Evolutionary conservation across 495 filamentous ascomycete genomes (phyloP).

Genomic region (Hypoxylon lienhwacheense): DNA sequence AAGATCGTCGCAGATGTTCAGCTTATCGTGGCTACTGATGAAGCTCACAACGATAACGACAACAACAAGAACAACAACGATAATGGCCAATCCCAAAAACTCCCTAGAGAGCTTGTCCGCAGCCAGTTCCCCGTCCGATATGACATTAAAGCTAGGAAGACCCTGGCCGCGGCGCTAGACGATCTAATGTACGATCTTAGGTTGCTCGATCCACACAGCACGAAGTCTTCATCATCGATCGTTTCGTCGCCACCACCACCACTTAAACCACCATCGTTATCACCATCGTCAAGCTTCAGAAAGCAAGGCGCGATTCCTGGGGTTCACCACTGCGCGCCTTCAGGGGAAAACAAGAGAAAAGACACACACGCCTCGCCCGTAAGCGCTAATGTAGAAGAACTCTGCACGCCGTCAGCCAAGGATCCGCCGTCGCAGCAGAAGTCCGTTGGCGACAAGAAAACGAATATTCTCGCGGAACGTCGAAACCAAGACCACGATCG

Average conservation of each 20-base stretch:
- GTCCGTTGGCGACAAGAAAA: not conserved
- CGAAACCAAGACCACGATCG: not conserved
- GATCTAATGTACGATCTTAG: slow-evolving; percentile 33
- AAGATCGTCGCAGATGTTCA: slow-evolving; percentile 74
- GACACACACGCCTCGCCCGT: not conserved
- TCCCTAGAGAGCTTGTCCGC: slow-evolving; percentile 77
- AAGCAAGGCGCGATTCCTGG: not conserved
- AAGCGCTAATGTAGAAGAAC: not conserved
- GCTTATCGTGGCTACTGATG: no score
- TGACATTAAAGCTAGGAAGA: slow-evolving; percentile 32
- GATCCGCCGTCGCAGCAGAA: not conserved
- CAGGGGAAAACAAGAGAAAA: slow-evolving; percentile 3
- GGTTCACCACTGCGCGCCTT: not conserved
- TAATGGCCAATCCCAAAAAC: slow-evolving; percentile 71
- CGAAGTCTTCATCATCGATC: slow-evolving; percentile 8
- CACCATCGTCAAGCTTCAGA: not conserved
- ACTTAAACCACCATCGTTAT: no score
- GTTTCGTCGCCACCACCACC: slow-evolving; percentile 11
- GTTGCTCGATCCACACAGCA: not conserved
- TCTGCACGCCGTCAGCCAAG: not conserved
- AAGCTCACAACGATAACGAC: no score
- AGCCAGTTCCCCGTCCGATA: slow-evolving; percentile 63
- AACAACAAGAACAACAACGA: no score
- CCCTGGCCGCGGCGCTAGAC: slow-evolving; percentile 35
- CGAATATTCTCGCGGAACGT: not conserved